These are phyloP conservation scores for Amorphotheca resinae DNA, from an alignment of 495 filamentous ascomycete species.

Conservation along the genomic window DNA sequence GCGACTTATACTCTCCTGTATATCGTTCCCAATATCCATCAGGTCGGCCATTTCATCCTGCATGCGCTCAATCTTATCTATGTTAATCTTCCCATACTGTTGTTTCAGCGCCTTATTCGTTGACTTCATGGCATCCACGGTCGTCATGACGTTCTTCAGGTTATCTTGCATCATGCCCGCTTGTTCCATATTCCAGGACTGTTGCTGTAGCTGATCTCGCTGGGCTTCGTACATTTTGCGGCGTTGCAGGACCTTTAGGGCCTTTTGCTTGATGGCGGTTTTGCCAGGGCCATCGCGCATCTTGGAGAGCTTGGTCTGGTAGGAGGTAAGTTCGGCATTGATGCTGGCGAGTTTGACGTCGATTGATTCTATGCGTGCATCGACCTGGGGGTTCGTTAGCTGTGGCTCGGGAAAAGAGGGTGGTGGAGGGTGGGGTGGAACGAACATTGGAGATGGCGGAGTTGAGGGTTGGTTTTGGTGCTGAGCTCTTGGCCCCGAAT, in stretches of 20 bases:
- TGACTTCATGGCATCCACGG: slow-evolving; percentile 91
- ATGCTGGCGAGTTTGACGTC: slow-evolving; percentile 91
- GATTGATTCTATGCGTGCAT: slow-evolving; percentile 74
- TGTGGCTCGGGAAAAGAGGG: slow-evolving; percentile 10
- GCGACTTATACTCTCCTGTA: slow-evolving; percentile 87
- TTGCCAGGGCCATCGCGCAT: slow-evolving; percentile 98
- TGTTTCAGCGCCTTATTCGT: slow-evolving; percentile 89
- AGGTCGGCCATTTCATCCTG: slow-evolving; percentile 99
- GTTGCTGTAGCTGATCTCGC: slow-evolving; percentile 86
- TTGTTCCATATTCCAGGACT: slow-evolving; percentile 99
- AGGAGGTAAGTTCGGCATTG: slow-evolving; percentile 79
- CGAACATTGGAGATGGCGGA: slow-evolving; percentile 73
- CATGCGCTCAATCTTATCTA: slow-evolving; percentile 94
- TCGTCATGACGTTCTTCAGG: slow-evolving; percentile 96
- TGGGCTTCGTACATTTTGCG: slow-evolving; percentile 92
- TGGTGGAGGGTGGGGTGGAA: slow-evolving; percentile 3
- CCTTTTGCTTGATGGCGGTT: slow-evolving; percentile 82
- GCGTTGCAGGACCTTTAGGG: slow-evolving; percentile 89
- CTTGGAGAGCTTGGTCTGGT: slow-evolving; percentile 78
- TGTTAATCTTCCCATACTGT: slow-evolving; percentile 94
- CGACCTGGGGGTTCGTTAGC: slow-evolving; percentile 39
- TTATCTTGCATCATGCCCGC: slow-evolving; percentile 99
- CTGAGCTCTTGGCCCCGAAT: slow-evolving; percentile 79
- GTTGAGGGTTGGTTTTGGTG: slow-evolving; percentile 83
- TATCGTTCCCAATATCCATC: slow-evolving; percentile 97